Base-by-base conservation (phyloP, 345 rosid genomes). In the Salix udensis region DNA sequence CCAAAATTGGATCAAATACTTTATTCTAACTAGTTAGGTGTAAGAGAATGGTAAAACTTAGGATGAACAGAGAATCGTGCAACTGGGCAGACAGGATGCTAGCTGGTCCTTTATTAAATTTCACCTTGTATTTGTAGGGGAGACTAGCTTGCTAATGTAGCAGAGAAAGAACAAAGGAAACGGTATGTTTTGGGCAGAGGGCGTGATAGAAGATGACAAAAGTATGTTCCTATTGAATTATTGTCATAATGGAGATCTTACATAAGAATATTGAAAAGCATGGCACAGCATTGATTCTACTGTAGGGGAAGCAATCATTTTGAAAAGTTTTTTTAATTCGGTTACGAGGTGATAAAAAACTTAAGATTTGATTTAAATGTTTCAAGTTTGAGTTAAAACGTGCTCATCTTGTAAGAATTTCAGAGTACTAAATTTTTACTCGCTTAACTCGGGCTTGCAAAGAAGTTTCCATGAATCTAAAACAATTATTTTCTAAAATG, bases 151-250 rank as follows among this genome's bases (percentile, higher is more conserved):
- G 68, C 37, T 0, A 39, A 70, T 39, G 72, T 7, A 67, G 12
- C 2, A 2, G 78, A 26, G 82, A 75, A 74, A 80, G 77, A 21
- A 58, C 24, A 53, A 44, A 24, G 26, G 68, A 53, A 65, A 34
- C 6, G 40, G 30, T 8, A 16, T 30, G 64, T 61, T 68, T 73
- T 68, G 40, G 77, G 71, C 7, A 68, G 24, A 67, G 46, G 24
- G 78, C 76, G 40, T 80, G 76, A 50, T 42, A 14, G 71, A 39
- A 65, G 79, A 37, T 53, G 58, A 76, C 79, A 70, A 53, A 14
- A 65, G 65, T 18, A 40, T 30, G 55, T 11, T 14, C 19, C 23
- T 69, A 30, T 13, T 44, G 19, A 46, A 26, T 1, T 16, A 28
- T 8, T 1, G 50, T 46, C 50, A 12, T 46, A 12, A 46, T 46